Evolutionary conservation across 768 basidiomycete species (phyloP).

Genomic region (Suillus lakei): DNA sequence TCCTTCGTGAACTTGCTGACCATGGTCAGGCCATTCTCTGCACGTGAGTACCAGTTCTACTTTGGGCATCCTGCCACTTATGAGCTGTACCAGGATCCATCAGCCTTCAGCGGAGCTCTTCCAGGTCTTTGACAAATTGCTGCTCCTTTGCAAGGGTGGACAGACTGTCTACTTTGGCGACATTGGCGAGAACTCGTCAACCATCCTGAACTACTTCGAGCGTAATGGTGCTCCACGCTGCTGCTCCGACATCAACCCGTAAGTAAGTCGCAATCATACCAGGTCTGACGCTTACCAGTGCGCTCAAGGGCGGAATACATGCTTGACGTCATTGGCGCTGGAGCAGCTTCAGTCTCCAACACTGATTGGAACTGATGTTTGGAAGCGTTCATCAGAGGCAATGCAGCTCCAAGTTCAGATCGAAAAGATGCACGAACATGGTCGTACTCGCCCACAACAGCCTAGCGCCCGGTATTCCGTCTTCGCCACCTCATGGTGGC

Average conservation of each 20-base stretch:
- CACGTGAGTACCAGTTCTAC: conserved; percentile 31
- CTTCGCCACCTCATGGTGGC: conserved; percentile 40
- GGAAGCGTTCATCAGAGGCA: conserved; percentile 48
- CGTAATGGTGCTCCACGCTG: conserved; percentile 8
- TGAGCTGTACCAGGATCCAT: conserved; percentile 51
- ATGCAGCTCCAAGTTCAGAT: conserved; percentile 43
- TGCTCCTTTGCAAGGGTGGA: conserved; percentile 51
- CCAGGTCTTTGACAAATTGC: conserved; percentile 52
- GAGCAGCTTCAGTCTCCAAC: conserved; percentile 45
- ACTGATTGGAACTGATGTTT: conserved; percentile 53
- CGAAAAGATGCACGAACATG: conserved; percentile 44
- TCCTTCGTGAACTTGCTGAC: conserved; percentile 51
- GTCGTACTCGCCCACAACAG: conserved; percentile 28
- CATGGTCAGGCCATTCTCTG: conserved; percentile 55
- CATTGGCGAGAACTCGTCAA: conserved; percentile 9
- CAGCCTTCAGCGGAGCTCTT: conserved; percentile 53
- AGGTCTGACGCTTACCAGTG: background rate
- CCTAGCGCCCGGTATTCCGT: conserved; percentile 26
- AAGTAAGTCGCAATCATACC: background rate
- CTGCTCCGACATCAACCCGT: conserved; percentile 2
- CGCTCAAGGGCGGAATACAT: conserved; percentile 43
- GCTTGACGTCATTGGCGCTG: conserved; percentile 57
- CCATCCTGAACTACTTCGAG: conserved; percentile 6
- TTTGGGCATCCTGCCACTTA: background rate
- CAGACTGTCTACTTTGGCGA: conserved; percentile 68